A percentile compares a stretch with the other conserved stretches of the same genome.
phyloP scores from a whole-genome alignment of 305 asterid species.

The Solanum aculeatissimum region DNA sequence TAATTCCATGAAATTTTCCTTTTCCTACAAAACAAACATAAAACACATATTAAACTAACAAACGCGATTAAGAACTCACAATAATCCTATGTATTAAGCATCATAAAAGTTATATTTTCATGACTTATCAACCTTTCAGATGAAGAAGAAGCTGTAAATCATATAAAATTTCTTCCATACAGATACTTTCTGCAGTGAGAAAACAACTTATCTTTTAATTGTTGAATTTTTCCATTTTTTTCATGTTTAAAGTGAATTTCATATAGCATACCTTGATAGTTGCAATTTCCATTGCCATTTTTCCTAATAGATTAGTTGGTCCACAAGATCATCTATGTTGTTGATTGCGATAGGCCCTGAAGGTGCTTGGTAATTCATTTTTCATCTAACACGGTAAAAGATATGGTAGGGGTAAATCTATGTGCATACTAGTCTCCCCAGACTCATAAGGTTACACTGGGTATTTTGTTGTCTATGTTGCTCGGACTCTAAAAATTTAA shows the following conservation, averaged over 20 bases:
- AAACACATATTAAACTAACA: no score
- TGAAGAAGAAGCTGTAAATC: conserved; percentile 20
- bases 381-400: conserved; percentile 10
- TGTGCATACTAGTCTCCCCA: background rate
- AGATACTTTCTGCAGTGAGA: conserved; percentile 18
- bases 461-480: no score
- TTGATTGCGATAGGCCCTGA: conserved; percentile 19
- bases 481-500: no score
- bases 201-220: background rate
- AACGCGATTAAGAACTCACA: no score
- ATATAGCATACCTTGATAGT: conserved; percentile 8
- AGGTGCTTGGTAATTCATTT: conserved; percentile 25
- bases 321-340: conserved; percentile 33
- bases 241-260: background rate
- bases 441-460: background rate
- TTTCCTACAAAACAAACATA: no score
- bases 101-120: no score
- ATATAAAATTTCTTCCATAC: conserved; percentile 20
- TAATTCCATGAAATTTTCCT: no score
- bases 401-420: background rate
- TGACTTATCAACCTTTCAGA: no score
- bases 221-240: background rate
- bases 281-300: conserved; percentile 21
- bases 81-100: no score
- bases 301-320: conserved; percentile 25